Conservation (phyloP, 2,329 filamentous ascomycete species). For the Magnaporthiopsis rhizophila region DNA sequence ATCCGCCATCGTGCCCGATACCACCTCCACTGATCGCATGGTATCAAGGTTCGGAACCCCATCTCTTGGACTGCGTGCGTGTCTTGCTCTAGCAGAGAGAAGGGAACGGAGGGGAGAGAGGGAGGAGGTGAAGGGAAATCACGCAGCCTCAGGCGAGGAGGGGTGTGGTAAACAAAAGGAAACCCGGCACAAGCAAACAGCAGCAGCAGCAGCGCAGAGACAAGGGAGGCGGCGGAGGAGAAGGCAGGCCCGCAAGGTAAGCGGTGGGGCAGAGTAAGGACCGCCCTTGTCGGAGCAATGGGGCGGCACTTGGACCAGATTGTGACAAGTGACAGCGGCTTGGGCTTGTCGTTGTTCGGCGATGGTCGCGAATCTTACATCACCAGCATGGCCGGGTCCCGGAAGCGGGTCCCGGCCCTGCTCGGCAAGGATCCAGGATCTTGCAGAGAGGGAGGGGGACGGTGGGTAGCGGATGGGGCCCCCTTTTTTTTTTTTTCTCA, state of each 20-base stretch:
- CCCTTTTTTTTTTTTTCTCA: neutral
- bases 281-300: neutral
- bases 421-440: too few relatives aligned
- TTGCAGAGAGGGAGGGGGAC: too few relatives aligned
- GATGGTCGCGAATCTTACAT: constrained; percentile 1
- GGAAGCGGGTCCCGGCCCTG: too few relatives aligned
- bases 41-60: neutral
- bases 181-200: neutral
- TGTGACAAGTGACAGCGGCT: constrained; percentile 9
- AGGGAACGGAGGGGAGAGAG: neutral
- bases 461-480: too few relatives aligned
- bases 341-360: constrained; percentile 5
- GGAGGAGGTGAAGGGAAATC: neutral
- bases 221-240: neutral
- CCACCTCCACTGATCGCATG: neutral
- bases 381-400: neutral
- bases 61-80: too few relatives aligned
- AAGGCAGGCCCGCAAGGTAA: neutral
- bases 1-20: too few relatives aligned
- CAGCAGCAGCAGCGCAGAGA: neutral
- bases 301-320: constrained; percentile 8
- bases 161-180: neutral
- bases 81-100: neutral
- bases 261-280: neutral
- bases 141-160: neutral